Evolutionary conservation across 441 rosid genomes (phyloP), one percentile per base, ranked within the genome.

Genomic region (Adansonia gregorii): DNA sequence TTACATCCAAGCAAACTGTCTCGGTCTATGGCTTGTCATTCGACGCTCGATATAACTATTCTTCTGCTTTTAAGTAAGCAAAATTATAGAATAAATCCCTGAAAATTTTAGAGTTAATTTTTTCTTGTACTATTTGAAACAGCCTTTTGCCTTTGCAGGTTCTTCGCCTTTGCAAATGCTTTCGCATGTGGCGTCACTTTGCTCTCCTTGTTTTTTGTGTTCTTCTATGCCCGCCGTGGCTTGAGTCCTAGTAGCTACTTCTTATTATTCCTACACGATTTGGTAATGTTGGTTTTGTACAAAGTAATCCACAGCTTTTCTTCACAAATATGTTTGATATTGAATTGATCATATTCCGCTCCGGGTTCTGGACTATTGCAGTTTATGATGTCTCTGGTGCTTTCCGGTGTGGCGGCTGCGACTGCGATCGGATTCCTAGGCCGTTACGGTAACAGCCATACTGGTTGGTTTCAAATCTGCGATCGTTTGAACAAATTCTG

Each of bases 381-480:
- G 90, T 4, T 78, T 2, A 67, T 81, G 81, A 64, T 82, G 88
- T 73, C 78, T 5, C 67, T 91, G 79, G 76, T 80, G 35, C 65
- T 89, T 27, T 86, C 89, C 41, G 17, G 67, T 63, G 76, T 79
- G 19, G 86, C 88, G 2, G 89, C 90, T 2, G 87, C 87, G 0
- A 86, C 89, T 0, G 85, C 89, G 4, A 73, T 86, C 0, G 97
- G 95, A 4, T 77, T 75, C 17, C 27, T 87, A 27, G 95, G 88
- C 1, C 86, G 79, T 70, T 79, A 86, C 56, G 97, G 94, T 6
- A 87, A 90, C 74, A 67, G 8, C 24, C 90, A 86, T 48, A 84
- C 91, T 1, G 67, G 67, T 2, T 64, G 67, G 67, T 9, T 68
- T 48, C 82, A 91, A 14, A 84, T 94, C 0, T 93, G 97, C 41